These are phyloP conservation scores for Globisporangium paddicum DNA, from an alignment of 352 stramenopile species.

Conservation along the genomic window DNA sequence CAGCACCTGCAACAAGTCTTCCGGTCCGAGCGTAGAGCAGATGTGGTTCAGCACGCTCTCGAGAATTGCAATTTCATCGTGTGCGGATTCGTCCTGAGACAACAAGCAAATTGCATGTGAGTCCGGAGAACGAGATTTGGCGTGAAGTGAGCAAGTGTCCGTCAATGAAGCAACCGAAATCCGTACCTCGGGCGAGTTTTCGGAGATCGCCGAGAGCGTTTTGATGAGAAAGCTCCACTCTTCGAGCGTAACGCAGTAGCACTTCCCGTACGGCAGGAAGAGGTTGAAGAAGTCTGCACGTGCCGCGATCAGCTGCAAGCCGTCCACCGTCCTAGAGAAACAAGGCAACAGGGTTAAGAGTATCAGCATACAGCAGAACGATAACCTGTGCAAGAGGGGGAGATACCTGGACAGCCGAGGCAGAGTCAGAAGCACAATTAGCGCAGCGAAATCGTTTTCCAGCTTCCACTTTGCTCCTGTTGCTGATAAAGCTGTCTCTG, in stretches of 20 bases:
- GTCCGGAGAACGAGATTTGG: background rate
- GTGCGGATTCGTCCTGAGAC: constrained; percentile 2
- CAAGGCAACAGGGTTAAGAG: background rate
- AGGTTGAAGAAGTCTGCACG: constrained; percentile 46
- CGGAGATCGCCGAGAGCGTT: constrained; percentile 47
- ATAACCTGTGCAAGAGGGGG: background rate
- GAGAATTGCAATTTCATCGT: constrained; percentile 41
- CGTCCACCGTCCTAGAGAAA: constrained; percentile 37
- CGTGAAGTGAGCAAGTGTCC: background rate
- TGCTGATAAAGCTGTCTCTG: background rate
- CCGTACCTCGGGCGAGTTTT: constrained; percentile 30
- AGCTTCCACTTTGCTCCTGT: constrained; percentile 22
- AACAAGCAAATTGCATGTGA: background rate
- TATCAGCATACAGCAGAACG: background rate
- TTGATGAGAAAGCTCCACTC: constrained; percentile 76
- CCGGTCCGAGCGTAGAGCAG: constrained; percentile 61
- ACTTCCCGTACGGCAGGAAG: constrained; percentile 72
- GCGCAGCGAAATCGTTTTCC: constrained; percentile 51
- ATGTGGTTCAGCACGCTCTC: constrained; percentile 65
- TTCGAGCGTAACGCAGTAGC: constrained; percentile 58
- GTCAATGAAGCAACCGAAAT: background rate
- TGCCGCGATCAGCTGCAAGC: constrained; percentile 53
- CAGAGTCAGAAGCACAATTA: constrained; percentile 64
- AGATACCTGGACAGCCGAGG: constrained; percentile 51
- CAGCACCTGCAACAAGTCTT: constrained; percentile 73